Evolutionary conservation across 1,139 yeast species (phyloP), one percentile per base, ranked within the genome.

Genomic region (Pichia sp.): DNA sequence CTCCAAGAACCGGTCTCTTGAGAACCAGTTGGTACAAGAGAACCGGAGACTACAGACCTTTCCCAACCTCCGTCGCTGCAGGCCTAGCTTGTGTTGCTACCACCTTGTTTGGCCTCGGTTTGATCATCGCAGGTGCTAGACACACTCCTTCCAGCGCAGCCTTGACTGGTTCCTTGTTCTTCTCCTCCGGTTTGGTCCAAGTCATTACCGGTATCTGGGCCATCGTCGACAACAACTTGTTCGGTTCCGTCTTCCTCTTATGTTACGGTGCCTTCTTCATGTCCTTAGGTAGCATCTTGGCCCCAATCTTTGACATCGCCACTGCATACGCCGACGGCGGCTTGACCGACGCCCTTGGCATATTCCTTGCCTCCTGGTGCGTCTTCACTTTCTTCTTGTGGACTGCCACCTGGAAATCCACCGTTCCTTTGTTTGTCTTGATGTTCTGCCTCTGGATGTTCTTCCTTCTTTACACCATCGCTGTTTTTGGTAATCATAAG

Each of bases 201-300:
- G 71, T 85, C 52, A 74, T 83, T 58, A 83, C 87, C 24, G 92
- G 92, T 40, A 65, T 82, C 49, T 79, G 86, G 81, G 87, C 87
- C 63, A 73, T 84, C 59, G 75, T 79, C 50, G 74, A 79, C 51
- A 87, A 87, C 58, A 74, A 74, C 61, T 63, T 73, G 27, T 74
- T 71, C 55, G 77, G 74, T 43, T 75, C 74, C 4, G 73, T 74
- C 7, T 69, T 74, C 34, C 65, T 74, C 49, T 63, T 69, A 16
- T 66, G 71, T 57, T 73, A 68, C 54, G 78, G 76, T 33, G 69
- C 73, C 12, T 74, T 74, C 65, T 75, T 75, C 68, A 63, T 69
- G 60, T 65, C 73, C 1, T 69, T 64, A 49, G 75, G 73, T 51
- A 65, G 71, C 1, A 67, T 73, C n/a, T 63, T 65, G 50, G 62